These are phyloP conservation scores for Umbelopsis sp. DNA, from an alignment of 192 early-diverging fungal genomes.

Conservation along the genomic window DNA sequence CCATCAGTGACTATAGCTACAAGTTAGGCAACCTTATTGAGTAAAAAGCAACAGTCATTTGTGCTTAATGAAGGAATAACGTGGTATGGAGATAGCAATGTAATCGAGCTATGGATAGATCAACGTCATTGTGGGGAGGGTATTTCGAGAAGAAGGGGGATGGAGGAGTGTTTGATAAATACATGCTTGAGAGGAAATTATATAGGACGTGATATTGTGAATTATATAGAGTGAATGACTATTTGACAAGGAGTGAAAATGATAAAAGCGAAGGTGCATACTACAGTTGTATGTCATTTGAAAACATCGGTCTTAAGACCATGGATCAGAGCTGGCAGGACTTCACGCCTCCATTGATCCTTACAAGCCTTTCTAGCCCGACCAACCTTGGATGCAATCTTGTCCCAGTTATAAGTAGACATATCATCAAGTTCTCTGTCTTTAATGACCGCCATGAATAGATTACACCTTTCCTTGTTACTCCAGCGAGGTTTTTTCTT, in stretches of 20 bases:
- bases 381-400: slow-evolving; percentile 29
- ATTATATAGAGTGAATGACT: neutral
- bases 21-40: too few species aligned
- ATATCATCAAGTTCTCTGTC: slow-evolving; percentile 37
- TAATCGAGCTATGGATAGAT: too few species aligned
- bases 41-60: too few species aligned
- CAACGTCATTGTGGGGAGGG: neutral
- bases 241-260: neutral
- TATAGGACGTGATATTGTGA: neutral
- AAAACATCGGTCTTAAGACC: slow-evolving; percentile 10
- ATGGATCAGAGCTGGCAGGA: slow-evolving; percentile 30
- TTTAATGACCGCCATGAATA: slow-evolving; percentile 34
- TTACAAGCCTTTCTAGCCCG: slow-evolving; percentile 41
- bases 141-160: neutral
- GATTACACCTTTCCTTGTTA: slow-evolving; percentile 23
- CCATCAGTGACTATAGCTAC: too few species aligned
- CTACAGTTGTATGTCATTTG: neutral
- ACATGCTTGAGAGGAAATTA: neutral
- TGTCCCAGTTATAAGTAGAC: slow-evolving; percentile 32
- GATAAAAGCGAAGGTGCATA: neutral
- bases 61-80: too few species aligned
- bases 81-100: too few species aligned
- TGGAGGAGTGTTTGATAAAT: neutral
- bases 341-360: slow-evolving; percentile 38
- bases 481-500: slow-evolving; percentile 38